Evolutionary conservation across 2,329 filamentous ascomycete genomes (phyloP).

Genomic region (Fusarium anguioides): DNA sequence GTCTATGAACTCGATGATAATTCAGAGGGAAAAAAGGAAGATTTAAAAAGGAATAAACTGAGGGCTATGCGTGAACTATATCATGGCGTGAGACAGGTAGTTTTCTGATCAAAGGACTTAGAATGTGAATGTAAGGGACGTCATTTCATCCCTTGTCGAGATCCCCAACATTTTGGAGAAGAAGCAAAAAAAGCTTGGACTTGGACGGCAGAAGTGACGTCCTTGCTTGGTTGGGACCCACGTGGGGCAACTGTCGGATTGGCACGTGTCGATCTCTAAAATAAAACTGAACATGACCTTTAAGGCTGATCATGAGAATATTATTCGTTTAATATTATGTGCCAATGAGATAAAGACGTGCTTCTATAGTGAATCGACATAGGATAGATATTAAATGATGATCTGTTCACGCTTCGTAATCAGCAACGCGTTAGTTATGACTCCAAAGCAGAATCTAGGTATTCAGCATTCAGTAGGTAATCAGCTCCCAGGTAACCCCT

Average conservation of each 20-base stretch:
- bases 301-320: conserved; percentile 24
- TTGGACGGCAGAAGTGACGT: conserved; percentile 30
- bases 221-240: conserved; percentile 18
- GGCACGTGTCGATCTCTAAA: conserved; percentile 23
- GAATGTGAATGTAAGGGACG: conserved; percentile 11
- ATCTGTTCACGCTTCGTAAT: not conserved
- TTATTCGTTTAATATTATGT: not conserved
- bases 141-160: conserved; percentile 23
- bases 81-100: conserved; percentile 24
- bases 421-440: not conserved
- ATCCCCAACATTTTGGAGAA: conserved; percentile 40
- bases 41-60: not conserved
- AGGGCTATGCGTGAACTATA: conserved; percentile 18
- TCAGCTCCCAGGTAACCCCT: not conserved
- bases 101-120: conserved; percentile 1
- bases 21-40: not conserved
- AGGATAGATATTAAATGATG: not conserved
- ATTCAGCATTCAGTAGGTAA: not conserved
- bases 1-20: not conserved
- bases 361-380: not conserved
- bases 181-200: conserved; percentile 35
- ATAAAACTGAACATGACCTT: conserved; percentile 13
- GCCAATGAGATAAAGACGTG: not conserved
- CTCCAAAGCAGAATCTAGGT: not conserved
- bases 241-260: conserved; percentile 16